These are phyloP conservation scores for Withania somnifera DNA, from an alignment of 305 asterid genomes.

Conservation along the genomic window DNA sequence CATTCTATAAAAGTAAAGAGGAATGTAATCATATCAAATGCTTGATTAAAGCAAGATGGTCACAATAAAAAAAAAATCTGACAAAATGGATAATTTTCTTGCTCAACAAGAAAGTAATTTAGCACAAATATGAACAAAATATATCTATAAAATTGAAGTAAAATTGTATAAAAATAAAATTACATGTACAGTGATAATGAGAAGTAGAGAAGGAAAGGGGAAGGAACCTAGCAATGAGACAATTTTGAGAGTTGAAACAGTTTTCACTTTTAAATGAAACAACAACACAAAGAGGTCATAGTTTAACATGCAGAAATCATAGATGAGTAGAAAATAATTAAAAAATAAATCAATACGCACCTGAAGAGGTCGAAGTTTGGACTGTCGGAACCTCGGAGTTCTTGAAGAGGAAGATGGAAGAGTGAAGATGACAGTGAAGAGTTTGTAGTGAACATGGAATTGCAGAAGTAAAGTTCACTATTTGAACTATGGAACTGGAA, in stretches of 20 bases:
- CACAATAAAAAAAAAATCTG: background rate
- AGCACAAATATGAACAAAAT: background rate
- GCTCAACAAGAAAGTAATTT: background rate
- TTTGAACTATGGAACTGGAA: no score
- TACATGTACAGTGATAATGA: background rate
- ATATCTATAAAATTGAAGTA: background rate
- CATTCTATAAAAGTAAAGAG: background rate
- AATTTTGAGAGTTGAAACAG: background rate
- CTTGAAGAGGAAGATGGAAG: no score
- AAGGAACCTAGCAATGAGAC: background rate
- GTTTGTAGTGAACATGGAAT: no score
- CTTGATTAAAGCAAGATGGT: background rate
- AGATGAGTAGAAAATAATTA: no score
- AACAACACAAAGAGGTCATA: no score
- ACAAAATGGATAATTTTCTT: background rate
- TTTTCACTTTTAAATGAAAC: background rate
- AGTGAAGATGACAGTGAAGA: no score
- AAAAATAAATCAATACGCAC: no score
- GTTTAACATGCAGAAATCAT: no score
- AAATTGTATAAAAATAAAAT: background rate
- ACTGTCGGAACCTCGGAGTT: no score
- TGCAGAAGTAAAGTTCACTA: no score
- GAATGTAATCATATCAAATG: background rate
- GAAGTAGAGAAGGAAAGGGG: background rate
- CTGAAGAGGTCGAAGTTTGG: no score